Conservation (phyloP, 352 stramenopile genomes). For the Bremia lactucae region DNA sequence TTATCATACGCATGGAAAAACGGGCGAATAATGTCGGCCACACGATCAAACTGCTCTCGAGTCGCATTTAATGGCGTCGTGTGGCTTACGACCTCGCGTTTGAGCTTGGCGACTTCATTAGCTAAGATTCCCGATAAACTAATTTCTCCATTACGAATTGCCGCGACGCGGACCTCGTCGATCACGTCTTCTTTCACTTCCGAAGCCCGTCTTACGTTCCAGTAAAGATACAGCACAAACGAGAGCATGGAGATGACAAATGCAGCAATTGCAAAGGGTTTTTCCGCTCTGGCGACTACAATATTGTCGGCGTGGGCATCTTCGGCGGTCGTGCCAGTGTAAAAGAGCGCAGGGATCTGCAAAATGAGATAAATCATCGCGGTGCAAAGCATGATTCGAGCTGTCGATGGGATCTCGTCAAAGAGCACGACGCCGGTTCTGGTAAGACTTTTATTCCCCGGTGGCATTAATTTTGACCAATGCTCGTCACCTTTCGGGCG, state of each 20-base stretch:
- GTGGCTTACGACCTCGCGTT: constrained; percentile 23
- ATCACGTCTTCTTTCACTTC: constrained; percentile 53
- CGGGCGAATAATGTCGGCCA: constrained; percentile 87
- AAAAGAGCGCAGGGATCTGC: constrained; percentile 87
- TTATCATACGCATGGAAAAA: constrained; percentile 92
- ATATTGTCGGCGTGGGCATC: constrained; percentile 58
- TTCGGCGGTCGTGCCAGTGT: constrained; percentile 59
- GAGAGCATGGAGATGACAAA: constrained; percentile 84
- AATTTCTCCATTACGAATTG: constrained; percentile 64
- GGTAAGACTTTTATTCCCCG: constrained; percentile 43
- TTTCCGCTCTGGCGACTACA: constrained; percentile 72
- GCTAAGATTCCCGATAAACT: constrained; percentile 70
- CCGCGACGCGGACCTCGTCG: constrained; percentile 57
- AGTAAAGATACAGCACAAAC: constrained; percentile 88
- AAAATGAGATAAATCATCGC: constrained; percentile 93
- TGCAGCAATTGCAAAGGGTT: constrained; percentile 82
- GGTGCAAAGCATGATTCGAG: constrained; percentile 88
- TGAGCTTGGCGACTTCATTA: constrained; percentile 67
- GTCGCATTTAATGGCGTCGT: constrained; percentile 43
- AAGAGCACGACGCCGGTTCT: constrained; percentile 75
- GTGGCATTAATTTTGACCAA: constrained; percentile 82
- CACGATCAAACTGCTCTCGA: constrained; percentile 48
- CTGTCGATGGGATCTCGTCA: constrained; percentile 83
- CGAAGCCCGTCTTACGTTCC: constrained; percentile 82
- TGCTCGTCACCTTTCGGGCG: constrained; percentile 67